A percentile compares a stretch with the other conserved stretches of the same genome.
Conservation (phyloP, 805 yeast species). For the Candida verbasci region DNA sequence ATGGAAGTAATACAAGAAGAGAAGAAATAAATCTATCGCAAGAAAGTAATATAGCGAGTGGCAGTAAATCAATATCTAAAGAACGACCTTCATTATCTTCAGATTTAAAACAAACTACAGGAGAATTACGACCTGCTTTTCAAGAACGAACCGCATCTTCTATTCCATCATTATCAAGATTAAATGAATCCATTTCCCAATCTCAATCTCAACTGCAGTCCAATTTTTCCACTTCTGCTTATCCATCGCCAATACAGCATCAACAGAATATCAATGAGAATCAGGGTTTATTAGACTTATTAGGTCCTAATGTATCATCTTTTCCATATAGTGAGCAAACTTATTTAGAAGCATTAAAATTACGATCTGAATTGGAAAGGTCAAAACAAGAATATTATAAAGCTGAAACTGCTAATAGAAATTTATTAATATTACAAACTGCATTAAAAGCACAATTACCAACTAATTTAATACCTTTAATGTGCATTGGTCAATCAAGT, state of each 20-base stretch:
- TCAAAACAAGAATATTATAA: slow-evolving; percentile 77
- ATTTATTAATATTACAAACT: slow-evolving; percentile 56
- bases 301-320: slow-evolving; percentile 49
- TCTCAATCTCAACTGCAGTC: slow-evolving; percentile 1
- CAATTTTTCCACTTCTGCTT: neutral
- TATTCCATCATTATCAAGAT: slow-evolving; percentile 1
- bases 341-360: slow-evolving; percentile 51
- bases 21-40: too few species aligned
- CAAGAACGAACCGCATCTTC: neutral
- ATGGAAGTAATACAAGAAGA: neutral
- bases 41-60: neutral
- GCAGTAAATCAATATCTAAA: neutral
- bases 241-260: slow-evolving; percentile 1
- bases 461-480: slow-evolving; percentile 52
- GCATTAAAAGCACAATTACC: slow-evolving; percentile 66
- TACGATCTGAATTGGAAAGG: slow-evolving; percentile 69
- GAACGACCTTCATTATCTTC: neutral
- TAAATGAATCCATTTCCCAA: neutral
- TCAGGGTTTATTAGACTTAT: slow-evolving; percentile 27
- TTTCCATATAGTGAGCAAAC: slow-evolving; percentile 60
- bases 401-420: slow-evolving; percentile 56
- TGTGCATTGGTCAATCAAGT: slow-evolving; percentile 41
- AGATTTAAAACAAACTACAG: neutral
- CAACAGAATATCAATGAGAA: neutral
- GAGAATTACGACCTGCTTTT: neutral